Evolutionary conservation across 2,329 filamentous ascomycete genomes (phyloP).

Genomic region (Aspergillus luchuensis): DNA sequence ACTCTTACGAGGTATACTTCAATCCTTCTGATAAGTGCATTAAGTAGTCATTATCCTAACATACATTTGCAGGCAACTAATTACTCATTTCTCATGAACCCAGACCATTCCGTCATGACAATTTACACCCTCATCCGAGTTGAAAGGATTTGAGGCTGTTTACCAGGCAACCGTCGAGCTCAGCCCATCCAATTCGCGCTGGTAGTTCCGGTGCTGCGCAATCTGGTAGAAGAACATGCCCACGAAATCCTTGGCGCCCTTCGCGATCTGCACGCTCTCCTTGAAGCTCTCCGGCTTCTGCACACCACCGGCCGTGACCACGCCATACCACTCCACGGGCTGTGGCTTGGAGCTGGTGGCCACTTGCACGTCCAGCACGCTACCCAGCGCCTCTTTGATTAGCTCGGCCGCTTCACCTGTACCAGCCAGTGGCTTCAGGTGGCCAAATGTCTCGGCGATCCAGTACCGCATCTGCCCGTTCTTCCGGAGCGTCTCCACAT

Average conservation of each 20-base stretch:
- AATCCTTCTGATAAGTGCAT: too few species aligned
- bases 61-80: too few species aligned
- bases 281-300: constrained; percentile 60
- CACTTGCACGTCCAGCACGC: constrained; percentile 52
- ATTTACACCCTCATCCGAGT: too few species aligned
- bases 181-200: constrained; percentile 72
- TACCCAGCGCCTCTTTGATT: constrained; percentile 42
- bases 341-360: constrained; percentile 50
- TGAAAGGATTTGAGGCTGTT: too few species aligned
- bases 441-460: constrained; percentile 77
- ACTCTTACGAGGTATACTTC: too few species aligned
- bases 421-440: constrained; percentile 75
- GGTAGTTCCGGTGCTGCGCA: constrained; percentile 71
- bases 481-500: constrained; percentile 63
- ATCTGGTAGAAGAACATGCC: constrained; percentile 71
- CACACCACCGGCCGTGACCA: constrained; percentile 65
- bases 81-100: too few species aligned
- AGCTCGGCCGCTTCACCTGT: constrained; percentile 52
- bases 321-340: constrained; percentile 71
- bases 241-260: constrained; percentile 69
- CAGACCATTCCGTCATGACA: too few species aligned
- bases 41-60: too few species aligned
- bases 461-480: constrained; percentile 74
- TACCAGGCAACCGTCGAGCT: constrained; percentile 60
- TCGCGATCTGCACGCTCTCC: constrained; percentile 64